These are phyloP conservation scores for Stachybotrys chartarum DNA, from an alignment of 2,329 filamentous ascomycete genomes.

Conservation along the genomic window DNA sequence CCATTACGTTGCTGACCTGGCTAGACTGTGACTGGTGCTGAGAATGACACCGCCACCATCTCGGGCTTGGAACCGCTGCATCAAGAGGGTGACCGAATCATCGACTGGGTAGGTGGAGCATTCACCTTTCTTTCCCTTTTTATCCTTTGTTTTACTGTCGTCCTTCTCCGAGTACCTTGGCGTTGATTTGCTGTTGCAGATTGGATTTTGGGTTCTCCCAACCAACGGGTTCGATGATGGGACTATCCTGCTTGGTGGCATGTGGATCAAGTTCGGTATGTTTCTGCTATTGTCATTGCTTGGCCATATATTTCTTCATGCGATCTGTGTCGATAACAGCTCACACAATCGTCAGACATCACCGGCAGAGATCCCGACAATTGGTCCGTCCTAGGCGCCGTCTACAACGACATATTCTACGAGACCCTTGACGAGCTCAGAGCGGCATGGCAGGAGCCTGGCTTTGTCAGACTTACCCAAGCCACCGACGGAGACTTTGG, in stretches of 20 bases:
- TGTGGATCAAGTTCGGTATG: constrained; percentile 35
- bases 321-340: constrained; percentile 17
- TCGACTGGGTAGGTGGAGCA: not conserved
- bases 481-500: constrained; percentile 42
- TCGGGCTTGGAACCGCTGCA: not conserved
- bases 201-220: not conserved
- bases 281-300: constrained; percentile 18
- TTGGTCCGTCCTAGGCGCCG: constrained; percentile 38
- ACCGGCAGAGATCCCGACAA: constrained; percentile 41
- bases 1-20: constrained; percentile 25
- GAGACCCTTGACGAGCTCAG: constrained; percentile 39
- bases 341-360: constrained; percentile 40
- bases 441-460: constrained; percentile 30
- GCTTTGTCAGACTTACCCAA: constrained; percentile 37
- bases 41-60: not conserved
- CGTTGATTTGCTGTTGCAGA: not conserved
- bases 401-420: constrained; percentile 39
- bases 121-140: not conserved
- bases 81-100: not conserved
- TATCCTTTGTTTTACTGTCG: not conserved
- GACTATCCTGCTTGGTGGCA: constrained; percentile 16
- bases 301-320: not conserved
- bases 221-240: not conserved
- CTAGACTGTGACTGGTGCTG: constrained; percentile 6
- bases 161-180: not conserved